Evolutionary conservation across 2,329 filamentous ascomycete species (phyloP), one percentile per base, ranked within the genome.

Genomic region (Chaetomium strumarium): DNA sequence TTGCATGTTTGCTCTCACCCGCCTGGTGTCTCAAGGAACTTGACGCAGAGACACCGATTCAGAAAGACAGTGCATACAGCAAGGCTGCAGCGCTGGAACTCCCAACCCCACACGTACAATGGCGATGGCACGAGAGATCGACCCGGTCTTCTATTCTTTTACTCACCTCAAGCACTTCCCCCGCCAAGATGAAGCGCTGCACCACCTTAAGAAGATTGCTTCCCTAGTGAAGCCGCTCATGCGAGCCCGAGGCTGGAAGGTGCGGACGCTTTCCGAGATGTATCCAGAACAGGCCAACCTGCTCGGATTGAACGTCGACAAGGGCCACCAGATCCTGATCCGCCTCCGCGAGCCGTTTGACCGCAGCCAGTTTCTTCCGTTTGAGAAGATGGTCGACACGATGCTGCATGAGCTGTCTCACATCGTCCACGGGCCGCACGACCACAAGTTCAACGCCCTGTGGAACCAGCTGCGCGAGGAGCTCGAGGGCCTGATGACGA

Each of bases 341-440:
- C 83, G 92, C 40, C 73, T 97, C 53, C 84, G 92, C 51, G 85
- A 93, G 68, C 75, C 87, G 6, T 76, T 80, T 61, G 88, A 95
- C 66, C 77, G 80, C 10, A 81, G 75, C 37, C 84, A 89, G 61
- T 97, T 97, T 63, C 69, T 96, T 17, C 84, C 87, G 1, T 72
- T 91, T 52, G 90, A 96, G 64, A 75, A 87, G 58, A 78, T 96
- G 8, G 77, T 90, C 40, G 90, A 96, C 68, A 97, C 92, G 0
- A 87, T 97, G 83, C 81, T 97, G 17, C 92, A 97, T 66, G 92
- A 97, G 74, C 80, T 97, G 2, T 85, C 83, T n/a, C 92, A 97
- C 64, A 96, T 87, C 59, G 80, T 90, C 11, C 83, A 86, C 67
- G 90, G 89, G 0, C 88, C 88, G 1, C 92, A 97, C 67, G 83